phyloP scores from a whole-genome alignment of 257 asterid genomes.

The Galeopsis tetrahit region DNA sequence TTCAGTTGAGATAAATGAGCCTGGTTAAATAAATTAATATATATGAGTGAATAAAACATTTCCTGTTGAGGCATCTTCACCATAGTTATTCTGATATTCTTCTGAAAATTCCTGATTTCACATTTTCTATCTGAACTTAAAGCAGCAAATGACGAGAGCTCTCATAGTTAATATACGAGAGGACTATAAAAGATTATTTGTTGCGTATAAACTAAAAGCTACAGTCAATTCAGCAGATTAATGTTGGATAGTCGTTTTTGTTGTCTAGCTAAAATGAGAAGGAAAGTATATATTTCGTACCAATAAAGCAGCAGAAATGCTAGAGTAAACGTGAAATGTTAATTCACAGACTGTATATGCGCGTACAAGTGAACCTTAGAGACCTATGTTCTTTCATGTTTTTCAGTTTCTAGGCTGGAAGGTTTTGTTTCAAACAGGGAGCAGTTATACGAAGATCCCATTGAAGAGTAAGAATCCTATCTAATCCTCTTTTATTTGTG shows the following conservation, averaged over 20 bases:
- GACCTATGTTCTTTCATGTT: constrained; percentile 39
- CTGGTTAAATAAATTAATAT: constrained; percentile 8
- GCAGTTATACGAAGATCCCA: constrained; percentile 99
- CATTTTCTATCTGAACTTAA: constrained; percentile 10
- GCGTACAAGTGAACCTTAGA: constrained; percentile 16
- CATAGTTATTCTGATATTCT: constrained; percentile 5
- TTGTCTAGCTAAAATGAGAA: background rate
- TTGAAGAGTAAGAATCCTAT: constrained; percentile 82
- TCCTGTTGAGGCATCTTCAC: constrained; percentile 20
- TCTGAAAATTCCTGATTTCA: constrained; percentile 3
- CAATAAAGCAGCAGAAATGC: constrained; percentile 25
- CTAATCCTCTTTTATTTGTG: constrained; percentile 16
- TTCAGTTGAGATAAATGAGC: constrained; percentile 17
- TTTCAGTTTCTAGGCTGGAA: constrained; percentile 99
- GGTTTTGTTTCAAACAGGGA: constrained; percentile 99
- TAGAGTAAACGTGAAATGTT: background rate
- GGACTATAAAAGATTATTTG: background rate
- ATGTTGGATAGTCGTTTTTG: background rate
- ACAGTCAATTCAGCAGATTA: constrained; percentile 16
- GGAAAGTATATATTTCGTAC: constrained; percentile 11
- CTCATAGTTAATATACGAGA: constrained; percentile 11
- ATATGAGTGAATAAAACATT: constrained; percentile 4
- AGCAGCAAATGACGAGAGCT: background rate
- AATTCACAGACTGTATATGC: constrained; percentile 14
- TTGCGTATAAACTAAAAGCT: constrained; percentile 11